These are phyloP conservation scores for Termitomyces sp. DNA, from an alignment of 768 basidiomycete genomes.

Conservation along the genomic window DNA sequence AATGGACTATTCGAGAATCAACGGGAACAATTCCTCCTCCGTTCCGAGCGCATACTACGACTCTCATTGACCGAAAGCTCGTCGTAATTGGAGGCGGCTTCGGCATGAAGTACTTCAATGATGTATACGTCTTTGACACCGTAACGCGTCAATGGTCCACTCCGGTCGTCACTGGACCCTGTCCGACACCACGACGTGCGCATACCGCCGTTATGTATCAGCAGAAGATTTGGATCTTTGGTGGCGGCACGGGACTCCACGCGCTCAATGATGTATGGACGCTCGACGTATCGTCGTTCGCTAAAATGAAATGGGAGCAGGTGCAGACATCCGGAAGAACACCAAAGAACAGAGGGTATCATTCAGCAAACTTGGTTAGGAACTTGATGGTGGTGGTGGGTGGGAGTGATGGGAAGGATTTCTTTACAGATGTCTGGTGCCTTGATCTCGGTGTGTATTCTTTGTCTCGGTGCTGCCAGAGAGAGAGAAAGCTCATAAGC, in stretches of 20 bases:
- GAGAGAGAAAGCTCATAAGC: neutral
- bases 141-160: conserved; percentile 59
- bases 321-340: conserved; percentile 49
- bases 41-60: conserved; percentile 84
- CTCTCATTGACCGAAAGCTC: conserved; percentile 73
- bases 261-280: conserved; percentile 91
- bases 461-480: neutral
- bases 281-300: conserved; percentile 51
- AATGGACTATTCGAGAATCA: conserved; percentile 78
- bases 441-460: conserved; percentile 69
- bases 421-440: conserved; percentile 85
- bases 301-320: conserved; percentile 32
- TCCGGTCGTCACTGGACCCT: conserved; percentile 35
- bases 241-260: conserved; percentile 89
- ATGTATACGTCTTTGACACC: conserved; percentile 81
- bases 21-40: conserved; percentile 77
- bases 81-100: conserved; percentile 87
- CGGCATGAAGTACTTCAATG: conserved; percentile 76
- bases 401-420: conserved; percentile 86
- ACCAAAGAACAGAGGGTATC: conserved; percentile 76
- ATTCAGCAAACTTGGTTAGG: conserved; percentile 83
- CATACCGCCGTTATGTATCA: conserved; percentile 79
- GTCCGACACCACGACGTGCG: conserved; percentile 72
- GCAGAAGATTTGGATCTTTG: conserved; percentile 79
- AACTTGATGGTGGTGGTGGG: conserved; percentile 86